phyloP scores from a whole-genome alignment of 495 filamentous ascomycete genomes.

The Peziza echinospora region DNA sequence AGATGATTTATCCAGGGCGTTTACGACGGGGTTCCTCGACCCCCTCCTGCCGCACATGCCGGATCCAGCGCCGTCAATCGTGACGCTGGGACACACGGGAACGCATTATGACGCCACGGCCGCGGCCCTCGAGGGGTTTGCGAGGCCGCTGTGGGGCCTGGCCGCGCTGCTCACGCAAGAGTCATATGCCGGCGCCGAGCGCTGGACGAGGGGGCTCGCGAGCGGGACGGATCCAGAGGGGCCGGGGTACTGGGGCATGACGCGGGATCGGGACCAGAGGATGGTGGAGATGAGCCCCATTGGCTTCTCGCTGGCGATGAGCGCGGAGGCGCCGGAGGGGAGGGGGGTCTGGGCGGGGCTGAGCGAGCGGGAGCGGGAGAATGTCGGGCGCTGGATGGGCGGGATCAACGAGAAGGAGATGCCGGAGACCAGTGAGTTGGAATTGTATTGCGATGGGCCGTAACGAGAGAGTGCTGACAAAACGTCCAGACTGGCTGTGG shows the following conservation, averaged over 20 bases:
- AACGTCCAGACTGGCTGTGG: constrained; percentile 50
- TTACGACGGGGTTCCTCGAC: constrained; percentile 33
- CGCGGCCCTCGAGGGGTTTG: constrained; percentile 55
- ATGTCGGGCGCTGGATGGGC: constrained; percentile 45
- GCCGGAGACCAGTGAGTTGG: constrained; percentile 31
- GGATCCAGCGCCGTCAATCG: constrained; percentile 30
- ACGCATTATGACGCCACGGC: constrained; percentile 54
- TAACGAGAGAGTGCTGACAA: not conserved
- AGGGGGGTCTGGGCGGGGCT: constrained; percentile 43
- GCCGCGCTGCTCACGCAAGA: constrained; percentile 45
- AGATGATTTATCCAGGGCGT: constrained; percentile 30
- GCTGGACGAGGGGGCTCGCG: constrained; percentile 45
- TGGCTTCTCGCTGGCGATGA: constrained; percentile 22
- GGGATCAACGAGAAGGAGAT: constrained; percentile 54
- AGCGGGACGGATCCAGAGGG: constrained; percentile 42
- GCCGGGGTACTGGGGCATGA: constrained; percentile 45
- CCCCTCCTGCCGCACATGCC: constrained; percentile 45
- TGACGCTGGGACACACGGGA: constrained; percentile 41
- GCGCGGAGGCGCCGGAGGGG: too few species aligned
- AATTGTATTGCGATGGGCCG: too few species aligned
- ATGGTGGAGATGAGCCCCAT: constrained; percentile 73
- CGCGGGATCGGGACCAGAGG: constrained; percentile 52
- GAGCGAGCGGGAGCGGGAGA: constrained; percentile 32
- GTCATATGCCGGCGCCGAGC: constrained; percentile 35
- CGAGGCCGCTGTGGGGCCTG: constrained; percentile 52